phyloP scores from a whole-genome alignment of 306 rosid species.

The Trifolium fragiferum region DNA sequence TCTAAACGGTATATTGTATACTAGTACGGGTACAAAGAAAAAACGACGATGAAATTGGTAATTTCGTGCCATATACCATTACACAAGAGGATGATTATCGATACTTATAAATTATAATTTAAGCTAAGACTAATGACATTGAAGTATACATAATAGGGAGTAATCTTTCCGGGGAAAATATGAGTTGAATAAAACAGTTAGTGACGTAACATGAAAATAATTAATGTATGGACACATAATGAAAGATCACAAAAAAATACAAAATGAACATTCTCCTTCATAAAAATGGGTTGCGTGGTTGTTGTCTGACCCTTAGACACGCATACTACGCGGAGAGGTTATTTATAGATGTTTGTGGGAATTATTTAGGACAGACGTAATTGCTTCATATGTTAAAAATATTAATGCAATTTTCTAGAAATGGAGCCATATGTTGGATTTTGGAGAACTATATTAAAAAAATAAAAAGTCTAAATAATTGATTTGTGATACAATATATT shows the following conservation, averaged over 20 bases:
- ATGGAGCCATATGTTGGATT: constrained; percentile 15
- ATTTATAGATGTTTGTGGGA: neutral
- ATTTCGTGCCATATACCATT: neutral
- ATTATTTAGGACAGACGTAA: constrained; percentile 7
- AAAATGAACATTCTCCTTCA: neutral
- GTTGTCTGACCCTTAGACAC: constrained; percentile 34
- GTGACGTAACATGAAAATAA: neutral
- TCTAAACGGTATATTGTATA: no score
- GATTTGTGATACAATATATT: neutral
- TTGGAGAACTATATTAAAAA: neutral
- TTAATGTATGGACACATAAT: constrained; percentile 20
- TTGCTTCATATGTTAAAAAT: constrained; percentile 25
- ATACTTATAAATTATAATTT: neutral
- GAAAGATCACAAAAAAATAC: constrained; percentile 27
- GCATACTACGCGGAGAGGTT: constrained; percentile 43
- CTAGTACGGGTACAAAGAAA: no score
- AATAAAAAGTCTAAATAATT: neutral
- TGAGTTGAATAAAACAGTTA: neutral
- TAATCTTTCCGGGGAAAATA: neutral
- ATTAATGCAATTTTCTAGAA: constrained; percentile 9
- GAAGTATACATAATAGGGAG: neutral
- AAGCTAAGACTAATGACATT: neutral
- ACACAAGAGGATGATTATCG: neutral
- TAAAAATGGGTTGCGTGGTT: constrained; percentile 8
- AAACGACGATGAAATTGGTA: neutral